Evolutionary conservation across 106 monocot species (phyloP).

Genomic region (Phalaenopsis equestris): DNA sequence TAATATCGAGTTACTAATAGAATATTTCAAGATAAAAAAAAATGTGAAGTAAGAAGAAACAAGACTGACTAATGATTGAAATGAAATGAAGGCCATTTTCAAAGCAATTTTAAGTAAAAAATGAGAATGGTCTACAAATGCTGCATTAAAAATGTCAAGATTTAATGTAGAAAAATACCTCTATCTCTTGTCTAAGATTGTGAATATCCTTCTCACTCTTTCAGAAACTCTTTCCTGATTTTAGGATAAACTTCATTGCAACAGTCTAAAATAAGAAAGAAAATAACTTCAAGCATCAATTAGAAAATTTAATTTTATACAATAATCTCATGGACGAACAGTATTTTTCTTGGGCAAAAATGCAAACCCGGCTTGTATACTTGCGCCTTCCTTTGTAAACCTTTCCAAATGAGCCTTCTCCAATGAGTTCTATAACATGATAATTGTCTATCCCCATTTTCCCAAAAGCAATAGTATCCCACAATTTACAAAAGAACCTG

Average conservation of each 20-base stretch:
- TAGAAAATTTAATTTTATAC: background rate
- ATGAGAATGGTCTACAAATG: background rate
- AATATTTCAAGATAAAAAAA: background rate
- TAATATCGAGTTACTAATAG: background rate
- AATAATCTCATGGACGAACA: background rate
- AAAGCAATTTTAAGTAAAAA: background rate
- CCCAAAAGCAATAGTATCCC: background rate
- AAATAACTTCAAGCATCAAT: conserved; percentile 6
- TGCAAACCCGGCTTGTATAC: conserved; percentile 63
- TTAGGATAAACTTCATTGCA: conserved; percentile 93
- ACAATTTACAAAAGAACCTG: background rate
- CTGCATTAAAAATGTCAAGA: background rate
- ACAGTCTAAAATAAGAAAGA: conserved; percentile 53
- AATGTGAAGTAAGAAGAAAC: too few relatives aligned
- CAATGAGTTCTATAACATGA: conserved; percentile 80
- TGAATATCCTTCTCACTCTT: conserved; percentile 93
- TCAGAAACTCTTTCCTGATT: conserved; percentile 98
- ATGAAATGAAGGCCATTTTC: background rate
- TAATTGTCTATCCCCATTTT: conserved; percentile 76
- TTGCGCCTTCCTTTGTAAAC: conserved; percentile 93
- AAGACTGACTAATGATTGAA: too few relatives aligned
- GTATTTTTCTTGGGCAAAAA: background rate
- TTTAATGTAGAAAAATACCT: conserved; percentile 33
- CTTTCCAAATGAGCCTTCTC: conserved; percentile 94
- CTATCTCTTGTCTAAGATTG: conserved; percentile 89